Percentiles rank a stretch among this genome's conserved stretches.
phyloP scores from a whole-genome alignment of 768 basidiomycete species.

The Leccinum rimulosum region DNA sequence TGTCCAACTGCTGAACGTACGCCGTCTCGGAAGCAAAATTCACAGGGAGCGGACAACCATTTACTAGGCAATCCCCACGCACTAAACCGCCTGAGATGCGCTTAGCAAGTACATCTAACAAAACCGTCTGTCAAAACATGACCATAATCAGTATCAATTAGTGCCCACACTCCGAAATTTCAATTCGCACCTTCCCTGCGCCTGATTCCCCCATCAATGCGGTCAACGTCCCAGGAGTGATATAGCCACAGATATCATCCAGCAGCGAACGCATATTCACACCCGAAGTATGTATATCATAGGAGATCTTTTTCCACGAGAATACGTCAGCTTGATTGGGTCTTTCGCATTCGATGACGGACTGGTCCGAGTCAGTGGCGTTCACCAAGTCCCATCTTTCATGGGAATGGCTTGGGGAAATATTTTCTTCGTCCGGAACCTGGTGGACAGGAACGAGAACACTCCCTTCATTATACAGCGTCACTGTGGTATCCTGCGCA shows the following conservation, averaged over 20 bases:
- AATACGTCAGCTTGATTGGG: constrained; percentile 51
- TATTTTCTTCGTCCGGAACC: constrained; percentile 19
- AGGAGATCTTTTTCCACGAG: constrained; percentile 73
- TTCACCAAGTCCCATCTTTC: background rate
- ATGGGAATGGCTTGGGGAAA: background rate
- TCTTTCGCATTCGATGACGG: constrained; percentile 14
- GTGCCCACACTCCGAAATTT: no score
- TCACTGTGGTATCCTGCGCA: constrained; percentile 32
- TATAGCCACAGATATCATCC: constrained; percentile 47
- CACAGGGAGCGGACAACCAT: constrained; percentile 48
- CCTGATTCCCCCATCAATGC: constrained; percentile 49
- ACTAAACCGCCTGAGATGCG: constrained; percentile 47
- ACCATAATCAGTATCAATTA: background rate
- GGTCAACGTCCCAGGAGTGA: constrained; percentile 48
- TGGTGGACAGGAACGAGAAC: background rate
- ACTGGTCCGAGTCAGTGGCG: background rate
- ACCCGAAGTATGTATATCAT: constrained; percentile 49
- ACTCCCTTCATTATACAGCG: constrained; percentile 18
- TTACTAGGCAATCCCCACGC: constrained; percentile 51
- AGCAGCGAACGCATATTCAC: constrained; percentile 41
- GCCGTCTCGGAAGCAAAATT: constrained; percentile 64
- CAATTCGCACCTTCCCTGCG: constrained; percentile 25
- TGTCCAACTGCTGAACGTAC: constrained; percentile 70
- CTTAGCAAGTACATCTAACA: constrained; percentile 55
- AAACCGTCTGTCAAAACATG: constrained; percentile 44